Conservation (phyloP, 495 filamentous ascomycete species). For the Talaromyces adpressus region DNA sequence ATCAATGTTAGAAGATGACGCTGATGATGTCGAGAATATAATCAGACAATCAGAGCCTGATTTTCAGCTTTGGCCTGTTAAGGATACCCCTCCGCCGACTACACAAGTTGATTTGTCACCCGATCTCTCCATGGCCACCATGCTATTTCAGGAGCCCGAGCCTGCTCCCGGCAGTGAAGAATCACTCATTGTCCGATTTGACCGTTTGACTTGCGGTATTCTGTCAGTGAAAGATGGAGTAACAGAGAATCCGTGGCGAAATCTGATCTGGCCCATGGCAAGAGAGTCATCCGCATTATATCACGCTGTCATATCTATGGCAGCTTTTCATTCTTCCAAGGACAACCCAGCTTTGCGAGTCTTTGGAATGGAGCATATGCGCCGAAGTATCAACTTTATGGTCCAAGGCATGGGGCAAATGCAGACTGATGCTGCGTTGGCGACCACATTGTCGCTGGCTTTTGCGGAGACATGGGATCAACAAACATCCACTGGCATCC, state of each 20-base stretch:
- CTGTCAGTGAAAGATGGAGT: conserved; percentile 66
- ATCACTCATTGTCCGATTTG: conserved; percentile 61
- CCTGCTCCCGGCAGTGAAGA: conserved; percentile 48
- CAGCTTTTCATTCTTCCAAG: conserved; percentile 66
- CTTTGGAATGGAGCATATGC: conserved; percentile 68
- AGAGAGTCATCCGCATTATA: conserved; percentile 61
- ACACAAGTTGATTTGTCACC: background rate
- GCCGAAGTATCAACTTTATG: conserved; percentile 53
- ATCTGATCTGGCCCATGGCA: conserved; percentile 65
- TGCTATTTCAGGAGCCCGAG: conserved; percentile 30
- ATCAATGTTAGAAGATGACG: conserved; percentile 30
- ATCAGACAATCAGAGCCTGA: conserved; percentile 38
- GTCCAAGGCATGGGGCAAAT: conserved; percentile 54
- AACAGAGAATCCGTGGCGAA: conserved; percentile 74
- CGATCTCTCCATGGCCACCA: conserved; percentile 4
- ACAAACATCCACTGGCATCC: conserved; percentile 66
- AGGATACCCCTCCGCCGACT: background rate
- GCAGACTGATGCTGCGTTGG: conserved; percentile 59
- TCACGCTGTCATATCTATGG: conserved; percentile 69
- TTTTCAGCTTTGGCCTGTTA: conserved; percentile 23
- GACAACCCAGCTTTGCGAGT: conserved; percentile 50
- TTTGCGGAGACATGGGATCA: conserved; percentile 77
- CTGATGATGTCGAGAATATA: conserved; percentile 56
- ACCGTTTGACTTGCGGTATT: conserved; percentile 67
- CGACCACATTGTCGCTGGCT: conserved; percentile 65